Conservation (phyloP, 2,329 filamentous ascomycete genomes). For the Colletotrichum sp. region DNA sequence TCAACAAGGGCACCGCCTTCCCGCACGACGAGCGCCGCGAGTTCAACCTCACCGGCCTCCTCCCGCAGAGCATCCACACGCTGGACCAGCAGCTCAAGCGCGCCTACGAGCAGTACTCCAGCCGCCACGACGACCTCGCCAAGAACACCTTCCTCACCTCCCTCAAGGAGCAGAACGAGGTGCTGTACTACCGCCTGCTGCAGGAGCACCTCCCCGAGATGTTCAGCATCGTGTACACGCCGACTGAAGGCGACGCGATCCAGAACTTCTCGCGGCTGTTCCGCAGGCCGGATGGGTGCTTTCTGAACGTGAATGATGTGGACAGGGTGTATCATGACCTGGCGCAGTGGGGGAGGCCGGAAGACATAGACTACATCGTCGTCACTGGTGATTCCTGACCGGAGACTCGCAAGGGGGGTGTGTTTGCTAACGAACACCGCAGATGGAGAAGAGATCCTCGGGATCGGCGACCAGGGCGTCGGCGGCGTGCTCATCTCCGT, state of each 20-base stretch:
- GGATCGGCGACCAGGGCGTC: conserved; percentile 88
- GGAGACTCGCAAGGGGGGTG: accelerated
- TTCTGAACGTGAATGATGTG: conserved; percentile 74
- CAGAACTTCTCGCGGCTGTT: conserved; percentile 83
- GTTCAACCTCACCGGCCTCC: conserved; percentile 75
- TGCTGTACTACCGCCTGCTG: conserved; percentile 79
- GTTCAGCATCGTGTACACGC: conserved; percentile 91
- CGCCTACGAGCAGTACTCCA: conserved; percentile 81
- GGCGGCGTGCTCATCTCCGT: conserved; percentile 85
- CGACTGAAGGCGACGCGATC: conserved; percentile 88
- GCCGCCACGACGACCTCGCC: conserved; percentile 66
- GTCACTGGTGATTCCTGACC: conserved; percentile 67
- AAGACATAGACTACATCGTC: conserved; percentile 88
- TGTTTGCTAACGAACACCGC: not conserved
- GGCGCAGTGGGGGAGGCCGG: conserved; percentile 69
- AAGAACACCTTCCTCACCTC: conserved; percentile 91
- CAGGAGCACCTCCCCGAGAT: conserved; percentile 83
- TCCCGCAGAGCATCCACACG: conserved; percentile 75
- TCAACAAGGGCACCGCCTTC: conserved; percentile 88
- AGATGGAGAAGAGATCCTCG: conserved; percentile 76
- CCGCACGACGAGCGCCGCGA: conserved; percentile 68
- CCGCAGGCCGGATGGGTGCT: conserved; percentile 79
- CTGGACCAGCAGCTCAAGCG: conserved; percentile 78
- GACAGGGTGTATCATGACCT: conserved; percentile 71
- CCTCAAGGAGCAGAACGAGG: conserved; percentile 84